These are phyloP conservation scores for Colletotrichum higginsianum DNA, from an alignment of 2,329 filamentous ascomycete species.

Conservation along the genomic window DNA sequence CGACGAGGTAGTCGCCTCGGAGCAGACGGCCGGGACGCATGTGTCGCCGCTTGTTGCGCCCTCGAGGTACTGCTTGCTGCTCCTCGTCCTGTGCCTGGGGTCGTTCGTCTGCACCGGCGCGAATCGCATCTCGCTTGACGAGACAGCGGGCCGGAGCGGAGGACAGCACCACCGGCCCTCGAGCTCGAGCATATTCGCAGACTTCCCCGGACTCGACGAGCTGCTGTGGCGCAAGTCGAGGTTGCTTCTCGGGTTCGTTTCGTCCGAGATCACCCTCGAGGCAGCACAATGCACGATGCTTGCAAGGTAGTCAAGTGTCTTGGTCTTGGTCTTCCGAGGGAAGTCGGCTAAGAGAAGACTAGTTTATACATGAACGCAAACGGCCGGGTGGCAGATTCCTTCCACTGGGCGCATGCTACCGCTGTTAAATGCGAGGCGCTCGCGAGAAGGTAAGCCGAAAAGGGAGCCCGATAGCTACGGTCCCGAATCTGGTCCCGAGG, in stretches of 20 bases:
- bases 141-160: slow-evolving; percentile 13
- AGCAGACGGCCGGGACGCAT: neutral
- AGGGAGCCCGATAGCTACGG: too few relatives aligned
- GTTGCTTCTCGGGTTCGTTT: slow-evolving; percentile 45
- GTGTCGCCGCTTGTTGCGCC: neutral
- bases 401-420: slow-evolving; percentile 47
- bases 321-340: neutral
- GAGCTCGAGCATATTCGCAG: slow-evolving; percentile 2
- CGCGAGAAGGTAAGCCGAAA: slow-evolving; percentile 34
- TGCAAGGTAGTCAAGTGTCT: slow-evolving; percentile 44
- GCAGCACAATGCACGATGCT: slow-evolving; percentile 49
- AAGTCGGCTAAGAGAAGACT: neutral
- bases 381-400: slow-evolving; percentile 46
- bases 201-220: slow-evolving; percentile 9
- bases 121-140: slow-evolving; percentile 23
- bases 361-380: slow-evolving; percentile 48
- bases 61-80: slow-evolving; percentile 40
- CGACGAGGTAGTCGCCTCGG: slow-evolving; percentile 12
- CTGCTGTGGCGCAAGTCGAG: slow-evolving; percentile 46
- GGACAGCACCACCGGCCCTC: neutral
- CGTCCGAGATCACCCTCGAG: slow-evolving; percentile 44
- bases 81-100: slow-evolving; percentile 43
- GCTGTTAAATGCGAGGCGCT: slow-evolving; percentile 49
- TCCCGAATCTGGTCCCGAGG: too few relatives aligned
- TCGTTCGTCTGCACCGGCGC: slow-evolving; percentile 31